Base-by-base conservation (phyloP, 306 rosid genomes). In the Vigna angularis region DNA sequence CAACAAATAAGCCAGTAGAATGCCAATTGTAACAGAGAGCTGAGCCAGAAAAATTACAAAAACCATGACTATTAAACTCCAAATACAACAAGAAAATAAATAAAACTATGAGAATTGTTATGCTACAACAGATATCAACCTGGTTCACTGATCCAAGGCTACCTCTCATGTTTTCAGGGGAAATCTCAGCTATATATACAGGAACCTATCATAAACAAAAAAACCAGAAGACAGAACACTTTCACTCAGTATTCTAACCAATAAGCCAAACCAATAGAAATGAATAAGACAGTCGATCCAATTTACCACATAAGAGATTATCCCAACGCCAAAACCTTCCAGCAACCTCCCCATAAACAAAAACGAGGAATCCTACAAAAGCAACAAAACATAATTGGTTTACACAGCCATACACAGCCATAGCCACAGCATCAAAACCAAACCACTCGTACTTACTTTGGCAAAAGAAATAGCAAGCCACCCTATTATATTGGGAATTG, bases 321-420 rank as follows among this genome's bases (percentile, higher is more conserved):
- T 93, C 75, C 98, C 98, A 47, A 93, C 98, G 45, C 98, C 98
- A 85, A 93, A 93, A 73, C 98, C 98, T 93, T 88, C 98, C 85
- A 93, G 77, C 76, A 93, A 76, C 70, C 96, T 87, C 75, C 98
- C 98, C 96, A 93, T 88, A 84, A 75, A 93, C 55, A 90, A 83
- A 79, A 93, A 90, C 16, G 97, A 87, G 13, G 87, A 78, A 49
- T 90, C 96, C 98, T 93, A 79, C 48, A 81, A 62, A 77, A 72
- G 20, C 64, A 72, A 61, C 55, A 42, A 38, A 4, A 44, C 51
- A 52, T 26, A 30, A 34, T 36, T 17, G 70, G 34, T 71, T 14
- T 1, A 52, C 26, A 32, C 18, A 40, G 1, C 38, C 38, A 34
- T 34, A 76, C 42, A 12, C 50, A 12, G 50, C 9, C 50, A 45